A percentile compares a stretch with the other conserved stretches of the same genome.
These are phyloP conservation scores for Mimosa bimucronata DNA, from an alignment of 306 rosid species.

Conservation along the genomic window DNA sequence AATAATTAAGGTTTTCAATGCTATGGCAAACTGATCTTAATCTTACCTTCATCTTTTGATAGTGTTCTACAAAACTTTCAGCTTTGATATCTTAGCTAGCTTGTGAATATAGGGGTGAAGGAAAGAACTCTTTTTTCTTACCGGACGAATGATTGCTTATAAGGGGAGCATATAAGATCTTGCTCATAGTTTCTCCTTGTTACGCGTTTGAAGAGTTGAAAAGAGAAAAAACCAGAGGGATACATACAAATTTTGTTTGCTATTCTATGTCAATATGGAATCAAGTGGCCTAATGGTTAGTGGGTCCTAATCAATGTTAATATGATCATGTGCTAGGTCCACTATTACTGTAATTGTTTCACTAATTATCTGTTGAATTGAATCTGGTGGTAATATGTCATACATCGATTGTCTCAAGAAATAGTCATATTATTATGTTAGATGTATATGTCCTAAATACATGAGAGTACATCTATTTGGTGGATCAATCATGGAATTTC, in stretches of 20 bases:
- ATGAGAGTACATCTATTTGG: background rate
- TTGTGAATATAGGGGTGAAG: slow-evolving; percentile 42
- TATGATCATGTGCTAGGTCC: slow-evolving; percentile 46
- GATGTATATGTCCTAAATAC: slow-evolving; percentile 17
- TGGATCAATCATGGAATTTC: slow-evolving; percentile 17
- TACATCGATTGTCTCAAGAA: background rate
- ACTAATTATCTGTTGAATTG: slow-evolving; percentile 22
- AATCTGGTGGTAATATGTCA: slow-evolving; percentile 31
- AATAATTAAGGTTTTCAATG: slow-evolving; percentile 20
- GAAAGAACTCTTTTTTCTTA: slow-evolving; percentile 36
- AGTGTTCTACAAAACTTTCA: slow-evolving; percentile 37
- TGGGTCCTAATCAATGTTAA: slow-evolving; percentile 52
- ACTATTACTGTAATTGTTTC: slow-evolving; percentile 20
- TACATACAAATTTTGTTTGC: slow-evolving; percentile 61
- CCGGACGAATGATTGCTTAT: slow-evolving; percentile 44
- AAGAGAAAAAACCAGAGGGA: slow-evolving; percentile 64
- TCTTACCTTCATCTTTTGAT: slow-evolving; percentile 74
- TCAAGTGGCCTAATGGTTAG: slow-evolving; percentile 53
- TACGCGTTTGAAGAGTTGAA: slow-evolving; percentile 40
- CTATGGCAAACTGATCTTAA: slow-evolving; percentile 18
- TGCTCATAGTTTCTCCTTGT: slow-evolving; percentile 37
- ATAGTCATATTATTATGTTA: slow-evolving; percentile 20
- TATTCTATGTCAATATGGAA: slow-evolving; percentile 44
- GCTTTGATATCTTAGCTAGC: slow-evolving; percentile 44
- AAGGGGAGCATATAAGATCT: slow-evolving; percentile 47